Percentiles rank a stretch among this genome's conserved stretches.
These are phyloP conservation scores for Tetrahymena borealis DNA, from an alignment of 73 alveolate species.

Conservation along the genomic window DNA sequence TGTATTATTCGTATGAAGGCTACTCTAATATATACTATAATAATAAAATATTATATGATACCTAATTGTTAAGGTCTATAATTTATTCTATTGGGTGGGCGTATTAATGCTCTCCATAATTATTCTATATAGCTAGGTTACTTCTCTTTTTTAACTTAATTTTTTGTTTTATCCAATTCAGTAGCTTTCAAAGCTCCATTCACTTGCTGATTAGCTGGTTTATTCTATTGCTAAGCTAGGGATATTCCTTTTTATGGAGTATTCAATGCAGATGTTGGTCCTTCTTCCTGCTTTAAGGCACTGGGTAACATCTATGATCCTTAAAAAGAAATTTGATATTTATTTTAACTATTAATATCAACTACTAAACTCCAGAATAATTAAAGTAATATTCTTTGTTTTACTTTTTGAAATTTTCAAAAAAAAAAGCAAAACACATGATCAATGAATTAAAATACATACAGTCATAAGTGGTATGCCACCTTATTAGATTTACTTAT, in stretches of 20 bases:
- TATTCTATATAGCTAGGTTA: not conserved
- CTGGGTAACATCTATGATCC: not conserved
- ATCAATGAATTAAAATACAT: too few species aligned
- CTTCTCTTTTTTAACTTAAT: not conserved
- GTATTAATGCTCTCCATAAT: not conserved
- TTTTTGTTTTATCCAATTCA: not conserved
- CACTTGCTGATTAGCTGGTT: not conserved
- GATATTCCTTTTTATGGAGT: not conserved
- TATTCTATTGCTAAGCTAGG: not conserved
- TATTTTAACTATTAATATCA: not conserved
- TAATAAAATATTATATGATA: too few species aligned
- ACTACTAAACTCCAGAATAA: not conserved
- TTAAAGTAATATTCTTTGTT: not conserved
- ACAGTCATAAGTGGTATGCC: too few species aligned
- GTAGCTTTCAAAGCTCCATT: not conserved
- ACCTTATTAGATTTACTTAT: too few species aligned
- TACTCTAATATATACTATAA: too few species aligned
- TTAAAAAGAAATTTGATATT: not conserved
- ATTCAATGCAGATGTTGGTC: not conserved
- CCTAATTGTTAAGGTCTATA: not conserved
- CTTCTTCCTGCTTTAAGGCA: not conserved
- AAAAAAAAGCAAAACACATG: too few species aligned
- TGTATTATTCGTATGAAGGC: too few species aligned
- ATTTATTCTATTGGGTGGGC: not conserved
- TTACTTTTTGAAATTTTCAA: too few species aligned